Percentiles rank a stretch among this genome's conserved stretches.
These are phyloP conservation scores for Penicillium egyptiacum DNA, from an alignment of 495 filamentous ascomycete species.

Conservation along the genomic window DNA sequence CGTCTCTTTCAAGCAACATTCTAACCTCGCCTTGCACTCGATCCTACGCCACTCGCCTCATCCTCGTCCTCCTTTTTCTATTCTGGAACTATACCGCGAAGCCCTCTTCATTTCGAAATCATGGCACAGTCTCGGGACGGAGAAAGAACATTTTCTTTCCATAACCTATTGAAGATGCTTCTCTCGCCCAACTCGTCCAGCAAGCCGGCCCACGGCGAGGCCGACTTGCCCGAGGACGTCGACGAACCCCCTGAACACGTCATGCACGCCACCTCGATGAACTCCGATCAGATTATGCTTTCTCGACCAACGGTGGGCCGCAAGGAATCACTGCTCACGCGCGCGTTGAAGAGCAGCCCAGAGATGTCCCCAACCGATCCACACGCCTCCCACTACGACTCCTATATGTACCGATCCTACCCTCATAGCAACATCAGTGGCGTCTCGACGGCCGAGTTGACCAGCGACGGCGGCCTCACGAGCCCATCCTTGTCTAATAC, in stretches of 20 bases:
- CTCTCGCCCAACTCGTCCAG: constrained; percentile 43
- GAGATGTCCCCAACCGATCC: constrained; percentile 47
- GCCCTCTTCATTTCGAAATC: constrained; percentile 16
- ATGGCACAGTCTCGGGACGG: constrained; percentile 45
- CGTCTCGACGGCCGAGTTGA: constrained; percentile 80
- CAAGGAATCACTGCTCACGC: constrained; percentile 76
- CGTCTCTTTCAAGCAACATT: constrained; percentile 10
- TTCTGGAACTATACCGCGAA: constrained; percentile 6
- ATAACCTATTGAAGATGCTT: constrained; percentile 50
- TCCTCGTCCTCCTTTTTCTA: not conserved
- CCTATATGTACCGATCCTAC: constrained; percentile 59
- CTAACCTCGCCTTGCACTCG: constrained; percentile 15
- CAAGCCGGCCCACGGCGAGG: constrained; percentile 40
- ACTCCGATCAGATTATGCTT: constrained; percentile 35
- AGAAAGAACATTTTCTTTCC: constrained; percentile 43
- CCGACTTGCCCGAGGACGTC: constrained; percentile 49
- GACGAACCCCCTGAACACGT: constrained; percentile 50
- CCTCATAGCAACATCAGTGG: constrained; percentile 75
- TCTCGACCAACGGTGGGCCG: constrained; percentile 46
- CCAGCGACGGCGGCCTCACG: constrained; percentile 88
- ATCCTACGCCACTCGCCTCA: constrained; percentile 11
- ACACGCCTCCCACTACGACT: constrained; percentile 39
- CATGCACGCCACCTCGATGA: constrained; percentile 29
- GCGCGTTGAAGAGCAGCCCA: constrained; percentile 67
- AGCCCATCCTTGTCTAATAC: constrained; percentile 85